Percentiles rank a stretch among this genome's conserved stretches.
Conservation (phyloP, 108 stramenopile species). For the Skeletonema grethae region DNA sequence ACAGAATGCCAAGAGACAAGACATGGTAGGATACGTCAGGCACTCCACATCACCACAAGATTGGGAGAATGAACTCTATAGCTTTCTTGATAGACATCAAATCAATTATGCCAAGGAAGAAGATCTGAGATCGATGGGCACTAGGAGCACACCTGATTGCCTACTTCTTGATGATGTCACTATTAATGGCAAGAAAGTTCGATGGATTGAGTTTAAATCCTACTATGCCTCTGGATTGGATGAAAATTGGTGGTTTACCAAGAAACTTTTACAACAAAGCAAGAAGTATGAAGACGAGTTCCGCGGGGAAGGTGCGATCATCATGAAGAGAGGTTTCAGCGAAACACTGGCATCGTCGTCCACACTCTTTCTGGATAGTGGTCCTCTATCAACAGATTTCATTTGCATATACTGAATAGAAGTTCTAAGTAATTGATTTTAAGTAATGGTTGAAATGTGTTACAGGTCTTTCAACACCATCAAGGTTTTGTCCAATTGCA, state of each 20-base stretch:
- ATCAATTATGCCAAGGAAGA: constrained; percentile 31
- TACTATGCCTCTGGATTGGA: constrained; percentile 31
- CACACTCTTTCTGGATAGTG: constrained; percentile 41
- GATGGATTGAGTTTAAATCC: constrained; percentile 39
- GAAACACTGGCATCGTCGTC: constrained; percentile 2
- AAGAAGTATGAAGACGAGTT: constrained; percentile 23
- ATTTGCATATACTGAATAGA: background rate
- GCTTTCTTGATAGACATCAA: constrained; percentile 12
- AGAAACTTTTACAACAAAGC: constrained; percentile 18
- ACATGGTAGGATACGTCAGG: constrained; percentile 21
- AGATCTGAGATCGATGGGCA: constrained; percentile 4
- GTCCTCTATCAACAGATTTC: constrained; percentile 9
- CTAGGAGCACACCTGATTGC: constrained; percentile 32
- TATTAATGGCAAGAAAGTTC: constrained; percentile 19
- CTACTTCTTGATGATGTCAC: constrained; percentile 32
- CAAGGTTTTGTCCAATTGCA: constrained; percentile 81
- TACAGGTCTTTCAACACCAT: constrained; percentile 74
- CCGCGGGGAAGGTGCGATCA: constrained; percentile 29
- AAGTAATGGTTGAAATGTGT: background rate
- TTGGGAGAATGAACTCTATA: constrained; percentile 28
- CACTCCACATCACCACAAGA: background rate
- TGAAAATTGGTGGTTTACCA: constrained; percentile 20
- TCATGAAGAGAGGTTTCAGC: constrained; percentile 38
- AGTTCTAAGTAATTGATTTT: background rate
- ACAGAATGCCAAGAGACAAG: constrained; percentile 24